These are phyloP conservation scores for Leishmania aethiopica DNA, from an alignment of 208 protist genomes.

Conservation along the genomic window DNA sequence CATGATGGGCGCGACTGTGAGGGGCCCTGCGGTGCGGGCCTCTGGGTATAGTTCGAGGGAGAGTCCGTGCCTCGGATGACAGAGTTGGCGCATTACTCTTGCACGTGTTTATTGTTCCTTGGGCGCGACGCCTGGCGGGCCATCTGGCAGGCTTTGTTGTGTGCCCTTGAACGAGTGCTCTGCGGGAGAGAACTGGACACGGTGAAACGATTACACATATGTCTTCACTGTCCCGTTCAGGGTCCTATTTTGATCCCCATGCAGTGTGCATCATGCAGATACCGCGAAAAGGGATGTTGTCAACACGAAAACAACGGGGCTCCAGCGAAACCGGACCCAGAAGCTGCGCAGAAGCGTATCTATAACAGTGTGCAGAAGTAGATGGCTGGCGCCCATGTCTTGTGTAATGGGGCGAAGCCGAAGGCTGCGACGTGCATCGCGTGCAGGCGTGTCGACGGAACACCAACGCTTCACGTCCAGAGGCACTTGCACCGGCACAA, in stretches of 20 bases:
- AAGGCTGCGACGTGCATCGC: neutral
- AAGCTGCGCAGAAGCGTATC: neutral
- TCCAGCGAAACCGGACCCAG: no score
- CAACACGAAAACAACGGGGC: neutral
- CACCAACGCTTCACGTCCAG: neutral
- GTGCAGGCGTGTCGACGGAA: neutral
- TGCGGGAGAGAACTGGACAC: neutral
- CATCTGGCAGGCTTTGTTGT: neutral
- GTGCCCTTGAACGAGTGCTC: no score
- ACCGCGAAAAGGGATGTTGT: neutral
- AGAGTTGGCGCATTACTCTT: neutral
- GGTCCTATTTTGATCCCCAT: neutral
- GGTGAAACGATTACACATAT: no score
- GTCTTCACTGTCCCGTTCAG: neutral
- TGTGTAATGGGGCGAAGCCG: neutral
- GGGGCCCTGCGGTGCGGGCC: neutral
- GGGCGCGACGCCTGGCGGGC: neutral
- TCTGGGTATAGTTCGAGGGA: neutral
- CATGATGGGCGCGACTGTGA: neutral
- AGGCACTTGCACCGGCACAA: neutral
- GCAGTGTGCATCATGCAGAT: neutral
- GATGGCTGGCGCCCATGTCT: neutral
- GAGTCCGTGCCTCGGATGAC: neutral
- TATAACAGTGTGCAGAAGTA: neutral
- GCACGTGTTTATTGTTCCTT: neutral